phyloP scores from a whole-genome alignment of 768 basidiomycete genomes.

The Holtermannia corniformis region DNA sequence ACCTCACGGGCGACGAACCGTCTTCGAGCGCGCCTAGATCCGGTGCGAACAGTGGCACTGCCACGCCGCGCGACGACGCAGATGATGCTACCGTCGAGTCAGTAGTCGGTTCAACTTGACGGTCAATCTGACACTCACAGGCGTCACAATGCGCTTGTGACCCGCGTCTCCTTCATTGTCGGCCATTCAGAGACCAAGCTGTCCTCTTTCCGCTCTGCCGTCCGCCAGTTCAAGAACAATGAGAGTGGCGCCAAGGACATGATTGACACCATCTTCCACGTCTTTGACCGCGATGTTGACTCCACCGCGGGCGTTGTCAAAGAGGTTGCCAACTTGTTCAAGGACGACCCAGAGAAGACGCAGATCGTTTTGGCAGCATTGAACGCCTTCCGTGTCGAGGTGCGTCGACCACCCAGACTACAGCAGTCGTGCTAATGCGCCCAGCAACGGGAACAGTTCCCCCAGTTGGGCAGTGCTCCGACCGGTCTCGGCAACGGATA shows the following conservation, averaged over 20 bases:
- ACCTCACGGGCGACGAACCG: slow-evolving; percentile 18
- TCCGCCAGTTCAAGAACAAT: slow-evolving; percentile 64
- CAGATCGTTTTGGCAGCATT: slow-evolving; percentile 62
- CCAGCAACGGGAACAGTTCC: slow-evolving; percentile 77
- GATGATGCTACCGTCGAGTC: slow-evolving; percentile 37
- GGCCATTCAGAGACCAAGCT: slow-evolving; percentile 41
- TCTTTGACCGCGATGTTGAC: slow-evolving; percentile 59
- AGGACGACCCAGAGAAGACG: slow-evolving; percentile 74
- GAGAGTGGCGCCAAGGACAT: slow-evolving; percentile 77
- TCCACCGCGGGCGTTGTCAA: slow-evolving; percentile 49
- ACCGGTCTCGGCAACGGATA: slow-evolving; percentile 48
- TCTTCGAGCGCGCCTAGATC: neutral
- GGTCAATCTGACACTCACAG: slow-evolving; percentile 48
- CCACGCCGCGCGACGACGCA: slow-evolving; percentile 30
- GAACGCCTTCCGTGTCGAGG: slow-evolving; percentile 77
- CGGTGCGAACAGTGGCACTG: slow-evolving; percentile 16
- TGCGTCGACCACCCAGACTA: slow-evolving; percentile 32
- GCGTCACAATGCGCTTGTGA: slow-evolving; percentile 56
- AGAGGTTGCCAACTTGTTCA: slow-evolving; percentile 56
- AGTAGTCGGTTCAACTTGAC: slow-evolving; percentile 6
- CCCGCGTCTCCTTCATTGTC: slow-evolving; percentile 48
- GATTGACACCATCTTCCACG: slow-evolving; percentile 78
- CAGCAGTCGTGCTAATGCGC: neutral
- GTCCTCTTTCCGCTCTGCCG: slow-evolving; percentile 53
- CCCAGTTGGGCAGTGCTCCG: slow-evolving; percentile 50